These are phyloP conservation scores for Aspergillus aculeatinus DNA, from an alignment of 2,329 filamentous ascomycete genomes.

Conservation along the genomic window DNA sequence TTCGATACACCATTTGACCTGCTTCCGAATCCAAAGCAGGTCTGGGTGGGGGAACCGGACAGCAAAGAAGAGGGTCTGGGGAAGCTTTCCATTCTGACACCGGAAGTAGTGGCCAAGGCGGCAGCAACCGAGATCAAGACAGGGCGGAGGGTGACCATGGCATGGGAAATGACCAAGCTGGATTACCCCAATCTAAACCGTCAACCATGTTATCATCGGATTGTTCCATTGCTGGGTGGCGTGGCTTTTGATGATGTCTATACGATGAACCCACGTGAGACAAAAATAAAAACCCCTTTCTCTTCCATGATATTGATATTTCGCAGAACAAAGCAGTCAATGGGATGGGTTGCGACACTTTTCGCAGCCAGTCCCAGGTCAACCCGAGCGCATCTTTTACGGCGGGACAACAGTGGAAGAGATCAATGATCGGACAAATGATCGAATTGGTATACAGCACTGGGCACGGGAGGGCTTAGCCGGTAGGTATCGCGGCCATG, in stretches of 20 bases:
- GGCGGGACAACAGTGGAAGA: slow-evolving; percentile 49
- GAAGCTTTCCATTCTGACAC: slow-evolving; percentile 52
- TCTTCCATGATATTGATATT: background rate
- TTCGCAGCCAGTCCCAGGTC: slow-evolving; percentile 42
- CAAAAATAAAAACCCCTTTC: background rate
- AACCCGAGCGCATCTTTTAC: slow-evolving; percentile 47
- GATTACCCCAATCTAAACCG: slow-evolving; percentile 57
- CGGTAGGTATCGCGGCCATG: slow-evolving; percentile 23
- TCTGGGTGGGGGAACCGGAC: slow-evolving; percentile 49
- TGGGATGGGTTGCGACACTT: slow-evolving; percentile 56
- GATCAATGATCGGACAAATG: slow-evolving; percentile 46
- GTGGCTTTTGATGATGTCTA: slow-evolving; percentile 53
- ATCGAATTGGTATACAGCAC: slow-evolving; percentile 50
- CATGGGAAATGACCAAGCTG: slow-evolving; percentile 58
- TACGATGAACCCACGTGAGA: slow-evolving; percentile 50
- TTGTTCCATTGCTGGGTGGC: slow-evolving; percentile 50
- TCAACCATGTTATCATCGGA: slow-evolving; percentile 51
- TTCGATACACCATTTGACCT: slow-evolving; percentile 44
- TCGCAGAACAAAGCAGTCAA: slow-evolving; percentile 49
- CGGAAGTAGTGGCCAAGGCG: slow-evolving; percentile 51
- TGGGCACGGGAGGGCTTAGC: slow-evolving; percentile 52
- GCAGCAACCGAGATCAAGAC: slow-evolving; percentile 53
- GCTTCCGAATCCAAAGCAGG: slow-evolving; percentile 50
- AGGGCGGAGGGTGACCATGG: slow-evolving; percentile 53
- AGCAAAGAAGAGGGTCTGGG: slow-evolving; percentile 55